Percentiles rank a stretch among this genome's conserved stretches.
Conservation (phyloP, 2,329 filamentous ascomycete genomes). For the Ophiostoma quercus region DNA sequence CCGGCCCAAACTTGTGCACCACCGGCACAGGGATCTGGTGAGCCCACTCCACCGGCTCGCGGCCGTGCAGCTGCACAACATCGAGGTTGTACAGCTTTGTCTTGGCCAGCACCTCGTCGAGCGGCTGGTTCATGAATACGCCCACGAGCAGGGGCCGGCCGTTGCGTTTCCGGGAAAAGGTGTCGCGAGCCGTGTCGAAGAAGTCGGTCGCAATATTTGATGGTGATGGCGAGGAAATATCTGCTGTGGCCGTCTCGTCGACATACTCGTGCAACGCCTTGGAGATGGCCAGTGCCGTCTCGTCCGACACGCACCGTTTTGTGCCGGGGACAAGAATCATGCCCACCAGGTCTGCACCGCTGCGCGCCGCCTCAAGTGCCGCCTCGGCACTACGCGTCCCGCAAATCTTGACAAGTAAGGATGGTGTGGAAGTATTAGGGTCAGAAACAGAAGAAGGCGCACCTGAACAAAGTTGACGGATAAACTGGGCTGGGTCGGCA, state of each 20-base stretch:
- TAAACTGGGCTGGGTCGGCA: conserved; percentile 74
- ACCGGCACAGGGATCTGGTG: conserved; percentile 86
- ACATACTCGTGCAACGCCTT: conserved; percentile 59
- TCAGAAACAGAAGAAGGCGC: conserved; percentile 28
- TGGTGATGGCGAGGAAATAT: conserved; percentile 18
- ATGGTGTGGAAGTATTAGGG: conserved; percentile 30
- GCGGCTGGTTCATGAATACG: conserved; percentile 86
- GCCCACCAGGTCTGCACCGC: conserved; percentile 85
- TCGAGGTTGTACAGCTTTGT: conserved; percentile 74
- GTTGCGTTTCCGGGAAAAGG: conserved; percentile 40
- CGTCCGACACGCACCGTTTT: conserved; percentile 72
- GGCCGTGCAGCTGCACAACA: conserved; percentile 86
- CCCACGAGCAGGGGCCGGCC: conserved; percentile 73
- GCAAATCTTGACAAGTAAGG: conserved; percentile 85
- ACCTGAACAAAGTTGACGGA: conserved; percentile 72
- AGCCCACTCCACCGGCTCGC: conserved; percentile 90
- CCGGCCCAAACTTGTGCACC: conserved; percentile 76
- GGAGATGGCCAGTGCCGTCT: conserved; percentile 76
- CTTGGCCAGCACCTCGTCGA: conserved; percentile 74
- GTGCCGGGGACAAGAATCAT: conserved; percentile 83
- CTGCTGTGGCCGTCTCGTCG: conserved; percentile 26
- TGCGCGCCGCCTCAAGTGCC: conserved; percentile 72
- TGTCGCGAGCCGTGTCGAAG: conserved; percentile 44
- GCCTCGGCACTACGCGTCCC: conserved; percentile 80
- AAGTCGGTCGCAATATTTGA: conserved; percentile 53